Percentiles rank a stretch among this genome's conserved stretches.
These are phyloP conservation scores for Hyparrhenia diplandra DNA, from an alignment of 176 grass and related monocot genomes.

Conservation along the genomic window DNA sequence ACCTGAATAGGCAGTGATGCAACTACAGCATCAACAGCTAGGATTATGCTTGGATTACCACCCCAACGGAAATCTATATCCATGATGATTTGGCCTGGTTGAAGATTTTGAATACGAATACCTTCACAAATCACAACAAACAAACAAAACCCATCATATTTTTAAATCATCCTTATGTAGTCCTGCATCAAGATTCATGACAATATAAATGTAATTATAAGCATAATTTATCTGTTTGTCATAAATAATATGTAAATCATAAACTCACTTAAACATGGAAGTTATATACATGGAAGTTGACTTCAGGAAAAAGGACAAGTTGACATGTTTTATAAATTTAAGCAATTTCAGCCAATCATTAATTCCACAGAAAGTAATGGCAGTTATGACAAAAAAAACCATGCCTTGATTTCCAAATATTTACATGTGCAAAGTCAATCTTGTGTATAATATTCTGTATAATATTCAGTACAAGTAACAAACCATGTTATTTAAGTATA, in stretches of 20 bases:
- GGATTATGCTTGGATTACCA: conserved; percentile 95
- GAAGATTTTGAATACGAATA: conserved; percentile 84
- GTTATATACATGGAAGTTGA: not conserved
- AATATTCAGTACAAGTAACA: not conserved
- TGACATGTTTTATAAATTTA: not conserved
- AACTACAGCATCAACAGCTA: conserved; percentile 88
- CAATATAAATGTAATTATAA: not conserved
- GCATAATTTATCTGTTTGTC: not conserved
- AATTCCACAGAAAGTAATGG: not conserved
- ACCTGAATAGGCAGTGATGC: conserved; percentile 98
- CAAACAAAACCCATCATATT: not conserved
- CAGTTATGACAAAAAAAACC: not conserved
- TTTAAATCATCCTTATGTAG: conserved; percentile 16
- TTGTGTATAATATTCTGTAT: not conserved
- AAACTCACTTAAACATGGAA: conserved; percentile 6
- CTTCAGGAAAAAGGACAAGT: not conserved
- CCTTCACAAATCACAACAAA: conserved; percentile 64
- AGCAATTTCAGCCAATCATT: not conserved
- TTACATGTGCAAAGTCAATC: not conserved
- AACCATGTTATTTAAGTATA: not conserved
- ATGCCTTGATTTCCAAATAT: not conserved
- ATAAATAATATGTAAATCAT: conserved; percentile 13
- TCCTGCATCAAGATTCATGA: not conserved
- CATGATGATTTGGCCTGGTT: conserved; percentile 94
- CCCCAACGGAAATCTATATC: conserved; percentile 99